phyloP scores from a whole-genome alignment of 1,139 yeast genomes.

The Lodderomyces parapsilosis region DNA sequence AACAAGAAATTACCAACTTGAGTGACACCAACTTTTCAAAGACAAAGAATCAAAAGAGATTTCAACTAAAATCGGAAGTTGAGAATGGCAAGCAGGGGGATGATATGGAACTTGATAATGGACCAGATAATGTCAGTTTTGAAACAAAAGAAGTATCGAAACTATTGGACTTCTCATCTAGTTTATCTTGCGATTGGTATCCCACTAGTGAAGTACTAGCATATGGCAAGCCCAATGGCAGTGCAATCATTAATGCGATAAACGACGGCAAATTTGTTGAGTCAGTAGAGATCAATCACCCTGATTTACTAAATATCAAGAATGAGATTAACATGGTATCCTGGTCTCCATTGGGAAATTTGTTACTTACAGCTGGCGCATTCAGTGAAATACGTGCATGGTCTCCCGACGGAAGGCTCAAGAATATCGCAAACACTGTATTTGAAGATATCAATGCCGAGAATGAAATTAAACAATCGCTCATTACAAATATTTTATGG shows the following conservation, averaged over 20 bases:
- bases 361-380: constrained; percentile 55
- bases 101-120: constrained; percentile 7
- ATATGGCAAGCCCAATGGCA: constrained; percentile 34
- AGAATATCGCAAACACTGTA: constrained; percentile 45
- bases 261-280: constrained; percentile 30
- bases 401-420: constrained; percentile 63
- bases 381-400: constrained; percentile 69
- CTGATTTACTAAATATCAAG: constrained; percentile 21
- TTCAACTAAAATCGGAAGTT: constrained; percentile 19
- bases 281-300: constrained; percentile 35
- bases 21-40: constrained; percentile 8
- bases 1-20: constrained; percentile 19
- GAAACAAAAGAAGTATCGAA: constrained; percentile 25
- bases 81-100: constrained; percentile 4
- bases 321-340: constrained; percentile 44
- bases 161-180: constrained; percentile 23
- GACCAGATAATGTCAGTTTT: constrained; percentile 15
- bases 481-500: constrained; percentile 33
- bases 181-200: constrained; percentile 41
- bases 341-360: constrained; percentile 66
- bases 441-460: constrained; percentile 13
- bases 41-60: constrained; percentile 10
- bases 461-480: constrained; percentile 10
- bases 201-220: constrained; percentile 39
- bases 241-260: constrained; percentile 37